Evolutionary conservation across 164 flowering plant species (phyloP), one percentile per base, ranked within the genome.

Genomic region (Dillenia turbinata): DNA sequence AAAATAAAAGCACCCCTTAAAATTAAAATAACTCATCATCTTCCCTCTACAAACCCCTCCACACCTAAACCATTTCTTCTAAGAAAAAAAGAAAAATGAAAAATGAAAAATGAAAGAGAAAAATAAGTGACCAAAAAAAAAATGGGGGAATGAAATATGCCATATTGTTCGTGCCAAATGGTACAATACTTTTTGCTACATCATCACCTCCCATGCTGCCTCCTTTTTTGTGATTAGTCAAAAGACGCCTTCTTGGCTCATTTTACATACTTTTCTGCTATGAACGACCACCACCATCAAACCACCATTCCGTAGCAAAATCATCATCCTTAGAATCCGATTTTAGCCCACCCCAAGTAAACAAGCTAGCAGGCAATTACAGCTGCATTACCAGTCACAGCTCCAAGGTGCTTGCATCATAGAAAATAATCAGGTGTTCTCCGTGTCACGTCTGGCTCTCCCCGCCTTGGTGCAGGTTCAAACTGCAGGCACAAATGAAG

Each of bases 401-500:
- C 16, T 2, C 16, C 16, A 44, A 22, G 61, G 49, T 63, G 33
- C 68, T 55, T 60, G 62, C 70, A 51, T 83, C 77, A 92, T 61
- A 92, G 76, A 77, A 92, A 92, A 67, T 92, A 92, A 76, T 93
- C 98, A 2, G 98, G 98, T 61, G 98, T 92, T 77, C 98, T 86
- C 12, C 98, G 82, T 44, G 96, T 92, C 17, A 92, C 98, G 75
- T 90, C 98, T 19, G 98, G 98, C 77, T 92, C 98, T 47, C 98
- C 98, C 71, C 98, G 82, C 82, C 98, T 80, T 40, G 98, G 98
- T 70, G 98, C 97, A 62, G 98, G 98, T 67, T 92, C 98, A 81
- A 92, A 92, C 98, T 92, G 90, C 73, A 82, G 52, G 12, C n/a
- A 46, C 19, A 44, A 54, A 61, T 0, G 51, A 22, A 17, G 22